These are phyloP conservation scores for Pestalotiopsis sp. DNA, from an alignment of 2,329 filamentous ascomycete species.

Conservation along the genomic window DNA sequence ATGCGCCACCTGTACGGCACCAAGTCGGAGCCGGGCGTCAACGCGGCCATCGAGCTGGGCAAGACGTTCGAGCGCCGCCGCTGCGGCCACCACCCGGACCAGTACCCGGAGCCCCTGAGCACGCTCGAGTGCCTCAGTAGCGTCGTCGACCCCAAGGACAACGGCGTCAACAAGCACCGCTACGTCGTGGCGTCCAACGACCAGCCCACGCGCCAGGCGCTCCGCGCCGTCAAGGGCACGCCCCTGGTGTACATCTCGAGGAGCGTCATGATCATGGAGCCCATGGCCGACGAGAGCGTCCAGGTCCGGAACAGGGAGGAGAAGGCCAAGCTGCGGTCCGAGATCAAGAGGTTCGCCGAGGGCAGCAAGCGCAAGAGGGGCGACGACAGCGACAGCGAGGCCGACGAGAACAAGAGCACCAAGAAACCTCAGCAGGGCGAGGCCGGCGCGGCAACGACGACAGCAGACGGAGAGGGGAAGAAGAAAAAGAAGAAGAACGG, in stretches of 20 bases:
- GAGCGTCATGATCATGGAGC: slow-evolving; percentile 77
- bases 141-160: slow-evolving; percentile 77
- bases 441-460: slow-evolving; percentile 7
- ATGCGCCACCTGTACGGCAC: slow-evolving; percentile 76
- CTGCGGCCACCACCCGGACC: slow-evolving; percentile 74
- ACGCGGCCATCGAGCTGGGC: slow-evolving; percentile 68
- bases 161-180: slow-evolving; percentile 71
- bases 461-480: slow-evolving; percentile 35
- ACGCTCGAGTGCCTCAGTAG: slow-evolving; percentile 69
- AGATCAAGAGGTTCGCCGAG: slow-evolving; percentile 54
- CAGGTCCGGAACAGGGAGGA: slow-evolving; percentile 68
- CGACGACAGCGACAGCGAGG: slow-evolving; percentile 37
- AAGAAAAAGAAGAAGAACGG: slow-evolving; percentile 62
- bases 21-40: slow-evolving; percentile 52
- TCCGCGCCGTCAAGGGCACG: slow-evolving; percentile 70
- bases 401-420: slow-evolving; percentile 19
- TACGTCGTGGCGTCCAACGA: slow-evolving; percentile 80
- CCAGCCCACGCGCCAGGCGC: slow-evolving; percentile 57
- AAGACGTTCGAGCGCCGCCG: slow-evolving; percentile 75
- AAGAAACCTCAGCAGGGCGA: not conserved
- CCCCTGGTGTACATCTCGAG: slow-evolving; percentile 78
- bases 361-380: slow-evolving; percentile 52
- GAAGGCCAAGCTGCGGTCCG: slow-evolving; percentile 71
- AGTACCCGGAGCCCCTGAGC: slow-evolving; percentile 69
- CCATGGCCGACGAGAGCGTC: slow-evolving; percentile 69